Conservation (phyloP, 2,329 filamentous ascomycete species). For the Coleophoma crateriformis region DNA sequence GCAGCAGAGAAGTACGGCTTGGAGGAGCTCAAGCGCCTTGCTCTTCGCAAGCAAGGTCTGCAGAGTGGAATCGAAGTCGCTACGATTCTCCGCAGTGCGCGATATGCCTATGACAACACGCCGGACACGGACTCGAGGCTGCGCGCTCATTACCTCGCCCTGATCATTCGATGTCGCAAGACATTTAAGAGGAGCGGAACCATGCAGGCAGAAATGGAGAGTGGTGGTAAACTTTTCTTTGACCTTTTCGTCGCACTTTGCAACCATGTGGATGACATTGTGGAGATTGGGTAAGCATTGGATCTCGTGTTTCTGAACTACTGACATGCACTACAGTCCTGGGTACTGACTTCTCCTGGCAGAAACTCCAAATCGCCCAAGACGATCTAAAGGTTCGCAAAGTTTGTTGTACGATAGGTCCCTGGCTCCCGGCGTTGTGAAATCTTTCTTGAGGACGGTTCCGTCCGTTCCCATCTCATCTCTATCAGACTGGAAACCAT, state of each 20-base stretch:
- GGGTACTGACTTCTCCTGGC: conserved; percentile 14
- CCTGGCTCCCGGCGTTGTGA: conserved; percentile 21
- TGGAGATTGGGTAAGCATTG: conserved; percentile 58
- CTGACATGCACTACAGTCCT: conserved; percentile 10
- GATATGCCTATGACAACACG: conserved; percentile 94
- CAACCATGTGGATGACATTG: conserved; percentile 95
- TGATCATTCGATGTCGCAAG: conserved; percentile 95
- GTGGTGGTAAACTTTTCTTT: conserved; percentile 89
- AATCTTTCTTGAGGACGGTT: conserved; percentile 25
- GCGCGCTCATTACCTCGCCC: conserved; percentile 92
- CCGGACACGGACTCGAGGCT: conserved; percentile 88
- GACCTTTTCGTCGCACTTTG: conserved; percentile 97
- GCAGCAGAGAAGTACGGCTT: conserved; percentile 85
- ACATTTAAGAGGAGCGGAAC: conserved; percentile 98
- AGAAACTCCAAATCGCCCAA: conserved; percentile 47
- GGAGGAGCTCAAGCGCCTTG: conserved; percentile 85
- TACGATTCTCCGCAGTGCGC: conserved; percentile 85
- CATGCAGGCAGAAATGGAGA: conserved; percentile 98
- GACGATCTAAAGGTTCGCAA: conserved; percentile 39
- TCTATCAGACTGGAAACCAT: conserved; percentile 30
- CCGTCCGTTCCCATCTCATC: conserved; percentile 14
- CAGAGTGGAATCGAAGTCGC: conserved; percentile 85
- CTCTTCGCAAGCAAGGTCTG: conserved; percentile 90
- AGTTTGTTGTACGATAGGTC: conserved; percentile 18
- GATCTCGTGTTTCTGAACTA: conserved; percentile 9